phyloP scores from a whole-genome alignment of 2,329 filamentous ascomycete species.

The Sarocladium oryzae region DNA sequence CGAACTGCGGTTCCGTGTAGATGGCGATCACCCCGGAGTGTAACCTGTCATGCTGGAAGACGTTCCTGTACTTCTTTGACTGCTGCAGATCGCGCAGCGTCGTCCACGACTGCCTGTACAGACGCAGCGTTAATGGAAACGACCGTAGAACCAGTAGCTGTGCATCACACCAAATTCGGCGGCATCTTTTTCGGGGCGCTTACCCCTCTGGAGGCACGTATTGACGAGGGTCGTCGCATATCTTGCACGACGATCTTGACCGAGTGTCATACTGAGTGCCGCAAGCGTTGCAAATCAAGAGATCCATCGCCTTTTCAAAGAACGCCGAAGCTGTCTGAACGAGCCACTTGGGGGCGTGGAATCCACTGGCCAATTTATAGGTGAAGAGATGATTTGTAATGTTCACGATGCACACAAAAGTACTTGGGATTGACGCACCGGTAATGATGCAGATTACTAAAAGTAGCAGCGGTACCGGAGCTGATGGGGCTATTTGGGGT shows the following conservation, averaged over 20 bases:
- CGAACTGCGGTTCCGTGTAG: constrained; percentile 51
- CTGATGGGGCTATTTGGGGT: background rate
- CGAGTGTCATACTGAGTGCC: constrained; percentile 58
- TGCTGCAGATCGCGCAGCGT: constrained; percentile 42
- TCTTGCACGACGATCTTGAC: constrained; percentile 51
- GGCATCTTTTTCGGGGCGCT: no score
- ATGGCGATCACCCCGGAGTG: constrained; percentile 42
- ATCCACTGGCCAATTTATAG: no score
- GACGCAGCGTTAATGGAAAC: constrained; percentile 28
- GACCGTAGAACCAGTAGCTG: no score
- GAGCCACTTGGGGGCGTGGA: no score
- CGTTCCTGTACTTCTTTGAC: constrained; percentile 41
- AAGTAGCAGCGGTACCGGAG: constrained; percentile 1
- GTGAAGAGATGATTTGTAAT: background rate
- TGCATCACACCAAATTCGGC: no score
- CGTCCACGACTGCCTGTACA: constrained; percentile 51
- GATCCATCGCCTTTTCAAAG: no score
- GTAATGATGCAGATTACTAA: no score
- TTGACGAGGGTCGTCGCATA: constrained; percentile 70
- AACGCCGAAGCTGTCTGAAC: no score
- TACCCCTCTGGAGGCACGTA: constrained; percentile 47
- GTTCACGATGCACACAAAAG: background rate
- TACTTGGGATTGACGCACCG: no score
- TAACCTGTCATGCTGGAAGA: constrained; percentile 38
- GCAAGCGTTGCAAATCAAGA: constrained; percentile 59